These are phyloP conservation scores for Escallonia rubra DNA, from an alignment of 129 eudicot genomes.

Conservation along the genomic window DNA sequence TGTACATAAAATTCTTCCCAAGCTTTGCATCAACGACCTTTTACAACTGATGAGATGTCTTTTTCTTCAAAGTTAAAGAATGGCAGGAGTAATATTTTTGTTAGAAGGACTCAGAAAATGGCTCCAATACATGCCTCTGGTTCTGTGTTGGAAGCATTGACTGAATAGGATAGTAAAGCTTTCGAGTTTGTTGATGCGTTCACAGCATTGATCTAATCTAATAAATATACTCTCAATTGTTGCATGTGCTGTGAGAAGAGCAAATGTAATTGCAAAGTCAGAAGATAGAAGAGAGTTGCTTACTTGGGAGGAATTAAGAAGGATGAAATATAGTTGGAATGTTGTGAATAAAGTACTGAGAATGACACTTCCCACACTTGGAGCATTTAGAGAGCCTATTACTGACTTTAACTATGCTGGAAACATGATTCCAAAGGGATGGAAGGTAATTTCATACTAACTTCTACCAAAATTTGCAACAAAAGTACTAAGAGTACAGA, in stretches of 20 bases:
- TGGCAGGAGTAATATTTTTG: no score
- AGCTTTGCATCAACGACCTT: no score
- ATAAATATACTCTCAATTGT: neutral
- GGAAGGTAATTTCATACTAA: slow-evolving; percentile 21
- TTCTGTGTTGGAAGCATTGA: no score
- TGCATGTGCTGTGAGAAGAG: neutral
- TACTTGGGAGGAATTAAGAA: slow-evolving; percentile 9
- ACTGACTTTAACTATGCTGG: slow-evolving; percentile 28
- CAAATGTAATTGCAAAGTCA: neutral
- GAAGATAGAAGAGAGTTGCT: slow-evolving; percentile 9
- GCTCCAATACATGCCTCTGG: no score
- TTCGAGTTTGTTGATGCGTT: no score
- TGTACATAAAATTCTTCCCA: neutral
- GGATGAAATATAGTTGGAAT: slow-evolving; percentile 18
- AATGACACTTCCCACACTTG: slow-evolving; percentile 30
- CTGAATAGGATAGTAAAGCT: no score
- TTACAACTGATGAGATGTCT: no score
- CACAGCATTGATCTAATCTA: no score
- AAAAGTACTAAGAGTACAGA: neutral
- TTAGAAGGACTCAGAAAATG: no score
- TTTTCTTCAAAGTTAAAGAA: no score
- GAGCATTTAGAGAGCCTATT: slow-evolving; percentile 34
- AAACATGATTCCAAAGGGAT: slow-evolving; percentile 32
- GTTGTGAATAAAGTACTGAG: slow-evolving; percentile 30
- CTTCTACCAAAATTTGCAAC: neutral